Percentiles rank a stretch among this genome's conserved stretches.
Conservation (phyloP, 306 rosid species). For the Cucumis melo region DNA sequence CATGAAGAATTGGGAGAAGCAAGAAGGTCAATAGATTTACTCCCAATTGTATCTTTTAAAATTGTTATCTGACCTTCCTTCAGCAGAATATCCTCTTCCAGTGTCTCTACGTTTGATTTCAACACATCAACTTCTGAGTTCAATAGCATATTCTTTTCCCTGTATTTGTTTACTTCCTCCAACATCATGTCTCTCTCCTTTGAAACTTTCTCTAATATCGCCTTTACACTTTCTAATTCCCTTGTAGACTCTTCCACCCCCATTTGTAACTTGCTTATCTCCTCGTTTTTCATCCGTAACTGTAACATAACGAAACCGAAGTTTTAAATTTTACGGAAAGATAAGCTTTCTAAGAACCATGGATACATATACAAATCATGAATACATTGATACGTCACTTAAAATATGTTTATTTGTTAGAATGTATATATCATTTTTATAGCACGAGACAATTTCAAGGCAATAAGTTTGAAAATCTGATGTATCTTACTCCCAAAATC, state of each 20-base stretch:
- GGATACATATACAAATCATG: not conserved
- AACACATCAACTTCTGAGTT: slow-evolving; percentile 34
- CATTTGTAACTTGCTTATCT: slow-evolving; percentile 29
- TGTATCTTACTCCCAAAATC: not conserved
- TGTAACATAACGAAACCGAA: slow-evolving; percentile 7
- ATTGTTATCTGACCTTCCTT: slow-evolving; percentile 94
- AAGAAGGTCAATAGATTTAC: slow-evolving; percentile 51
- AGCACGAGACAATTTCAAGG: not conserved
- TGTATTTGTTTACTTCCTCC: slow-evolving; percentile 68
- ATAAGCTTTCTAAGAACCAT: not conserved
- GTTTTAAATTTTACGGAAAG: not conserved
- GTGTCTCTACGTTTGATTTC: slow-evolving; percentile 53
- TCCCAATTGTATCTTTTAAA: slow-evolving; percentile 56
- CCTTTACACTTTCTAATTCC: slow-evolving; percentile 42
- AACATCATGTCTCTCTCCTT: slow-evolving; percentile 72
- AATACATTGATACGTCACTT: not conserved
- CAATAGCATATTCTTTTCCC: slow-evolving; percentile 67
- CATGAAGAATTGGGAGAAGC: slow-evolving; percentile 42
- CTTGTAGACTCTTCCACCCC: slow-evolving; percentile 48
- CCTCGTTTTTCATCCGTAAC: slow-evolving; percentile 77
- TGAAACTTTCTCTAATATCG: slow-evolving; percentile 44
- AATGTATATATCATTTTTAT: not conserved
- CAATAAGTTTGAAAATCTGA: not conserved
- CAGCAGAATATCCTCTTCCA: slow-evolving; percentile 61
- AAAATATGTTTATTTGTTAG: not conserved